Base-by-base conservation (phyloP, 2,329 filamentous ascomycete species). In the Scytalidium lignicola region DNA sequence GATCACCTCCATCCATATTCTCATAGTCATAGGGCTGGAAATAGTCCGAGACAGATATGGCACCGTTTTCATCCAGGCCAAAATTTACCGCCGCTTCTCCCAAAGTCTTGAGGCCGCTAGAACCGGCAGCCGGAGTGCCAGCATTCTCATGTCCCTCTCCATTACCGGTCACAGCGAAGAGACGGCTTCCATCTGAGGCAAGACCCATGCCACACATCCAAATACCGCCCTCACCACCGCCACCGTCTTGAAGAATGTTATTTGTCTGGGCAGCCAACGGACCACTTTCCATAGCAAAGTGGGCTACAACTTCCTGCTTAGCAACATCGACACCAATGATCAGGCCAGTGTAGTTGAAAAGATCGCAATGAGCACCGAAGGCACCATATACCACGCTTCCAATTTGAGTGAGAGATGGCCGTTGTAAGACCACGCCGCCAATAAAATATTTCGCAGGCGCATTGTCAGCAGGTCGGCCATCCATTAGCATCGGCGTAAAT, bases 291-390 rank as follows among this genome's bases (percentile, higher is more conserved):
- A 67, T 70, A 1, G 72, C 66, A 53, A 65, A 74, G 28, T 62
- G 49, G 29, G 59, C 62, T 7, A 65, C 57, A 3, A 65, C 55
- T 45, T 60, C 48, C 13, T 67, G 67, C 0, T 62, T 66, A 0
- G 65, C 68, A 50, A 73, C 71, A 59, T 76, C 68, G 57, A 73
- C 70, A 3, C 74, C 74, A 39, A 79, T 66, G 39, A 79, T 64
- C 65, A 72, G 73, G 20, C 75, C 75, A 1, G 75, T 78, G 52
- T 79, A 79, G 57, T 80, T 78, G 59, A 74, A 80, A 48, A 74
- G 68, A 20, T 78, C 77, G 44, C 77, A 81, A 52, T 80, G 73
- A 9, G 75, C 77, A 0, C 75, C 77, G 51, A 80, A 80, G 0
- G 69, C 76, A 0, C 70, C 74, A 47, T 79, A 78, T 5, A 81